Evolutionary conservation across 2,329 filamentous ascomycete species (phyloP).

Genomic region (Cercospora beticola): DNA sequence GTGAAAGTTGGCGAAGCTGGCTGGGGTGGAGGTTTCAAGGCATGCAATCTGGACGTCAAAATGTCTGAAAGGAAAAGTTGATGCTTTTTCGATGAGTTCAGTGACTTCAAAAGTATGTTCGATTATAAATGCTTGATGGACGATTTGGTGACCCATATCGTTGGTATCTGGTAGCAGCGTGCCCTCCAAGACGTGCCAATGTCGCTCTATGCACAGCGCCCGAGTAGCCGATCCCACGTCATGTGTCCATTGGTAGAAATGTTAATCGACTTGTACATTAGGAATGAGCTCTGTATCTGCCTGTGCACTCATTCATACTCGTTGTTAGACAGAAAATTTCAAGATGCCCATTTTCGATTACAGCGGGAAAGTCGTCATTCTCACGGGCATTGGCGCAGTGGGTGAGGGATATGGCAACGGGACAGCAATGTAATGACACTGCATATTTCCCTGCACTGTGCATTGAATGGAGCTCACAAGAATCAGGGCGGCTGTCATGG

Average conservation of each 20-base stretch:
- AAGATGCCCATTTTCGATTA: constrained; percentile 41
- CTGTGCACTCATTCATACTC: not conserved
- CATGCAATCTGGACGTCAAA: not conserved
- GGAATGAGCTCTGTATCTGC: not conserved
- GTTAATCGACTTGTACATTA: not conserved
- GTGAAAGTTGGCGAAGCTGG: constrained; percentile 5
- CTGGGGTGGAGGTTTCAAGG: constrained; percentile 1
- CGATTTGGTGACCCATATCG: not conserved
- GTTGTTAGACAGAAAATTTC: not conserved
- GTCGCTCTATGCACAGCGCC: not conserved
- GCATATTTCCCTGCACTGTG: not conserved
- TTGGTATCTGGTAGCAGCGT: not conserved
- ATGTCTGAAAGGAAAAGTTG: not conserved
- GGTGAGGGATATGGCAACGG: constrained; percentile 54
- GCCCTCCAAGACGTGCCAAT: not conserved
- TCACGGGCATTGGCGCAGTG: constrained; percentile 49
- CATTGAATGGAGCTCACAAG: not conserved
- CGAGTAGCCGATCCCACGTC: not conserved
- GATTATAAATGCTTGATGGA: not conserved
- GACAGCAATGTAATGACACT: constrained; percentile 22
- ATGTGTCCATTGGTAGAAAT: not conserved
- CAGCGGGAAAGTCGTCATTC: constrained; percentile 47
- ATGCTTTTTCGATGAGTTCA: not conserved
- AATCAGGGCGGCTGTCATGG: constrained; percentile 41
- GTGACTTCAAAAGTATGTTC: not conserved